Base-by-base conservation (phyloP, 2,329 filamentous ascomycete genomes). In the Talaromyces piceae region DNA sequence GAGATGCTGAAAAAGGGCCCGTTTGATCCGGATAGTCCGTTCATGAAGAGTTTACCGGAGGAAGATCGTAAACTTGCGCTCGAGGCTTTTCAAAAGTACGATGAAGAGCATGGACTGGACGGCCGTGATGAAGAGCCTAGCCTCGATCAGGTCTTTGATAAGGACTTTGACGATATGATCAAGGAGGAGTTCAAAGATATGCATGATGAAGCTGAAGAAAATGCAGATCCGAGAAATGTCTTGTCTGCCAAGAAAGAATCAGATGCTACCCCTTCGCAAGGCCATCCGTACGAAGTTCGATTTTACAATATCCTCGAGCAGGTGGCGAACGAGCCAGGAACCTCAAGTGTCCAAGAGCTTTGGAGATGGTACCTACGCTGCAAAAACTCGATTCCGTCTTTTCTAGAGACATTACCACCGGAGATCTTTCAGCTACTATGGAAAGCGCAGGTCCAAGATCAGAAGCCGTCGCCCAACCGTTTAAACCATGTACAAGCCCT, bases 351-450 rank as follows among this genome's bases (percentile, higher is more conserved):
- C 27, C 66, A 69, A 33, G 66, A 70, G 45, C 57, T 76, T 23
- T 79, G 77, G 77, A 73, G 69, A 58, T 72, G 70, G 58, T 79
- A 79, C 60, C 64, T 72, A 27, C 64, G 75, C 26, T 78, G 74
- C 60, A 75, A 76, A 57, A 69, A 72, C 52, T 59, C 67, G 5
- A 59, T 78, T 26, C 63, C 71, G 2, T 65, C 61, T 1, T 73
- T 73, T 54, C 77, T 82, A 68, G 64, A 73, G 30, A 73, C 74
- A 26, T 75, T 90, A n/a, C 79, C 85, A 0, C 61, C 73, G 8
- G 73, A 78, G 13, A 75, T 80, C 4, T 86, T 86, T 80, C 69
- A 78, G n/a, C 63, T 82, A 2, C 65, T 91, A 7, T 91, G 86
- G 86, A 71, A 76, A 41, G 79, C 82, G 1, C 73, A 75, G 55